phyloP scores from a whole-genome alignment of 441 rosid species.

The Codiaeum variegatum region DNA sequence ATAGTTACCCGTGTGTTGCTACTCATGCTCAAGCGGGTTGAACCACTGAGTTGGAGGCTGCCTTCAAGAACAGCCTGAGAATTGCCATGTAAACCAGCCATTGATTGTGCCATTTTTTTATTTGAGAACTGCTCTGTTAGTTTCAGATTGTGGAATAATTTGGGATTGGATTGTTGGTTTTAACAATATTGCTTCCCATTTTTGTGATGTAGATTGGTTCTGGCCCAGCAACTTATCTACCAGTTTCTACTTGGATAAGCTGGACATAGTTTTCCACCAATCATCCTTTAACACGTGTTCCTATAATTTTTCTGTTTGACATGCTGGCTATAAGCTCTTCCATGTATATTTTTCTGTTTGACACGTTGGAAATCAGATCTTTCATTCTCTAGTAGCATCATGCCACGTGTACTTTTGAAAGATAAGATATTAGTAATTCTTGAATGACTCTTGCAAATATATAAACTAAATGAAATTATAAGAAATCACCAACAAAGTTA shows the following conservation, averaged over 20 bases:
- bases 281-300: slow-evolving; percentile 23
- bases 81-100: slow-evolving; percentile 63
- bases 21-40: slow-evolving; percentile 43
- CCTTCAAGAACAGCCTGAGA: slow-evolving; percentile 67
- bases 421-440: background rate
- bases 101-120: slow-evolving; percentile 58
- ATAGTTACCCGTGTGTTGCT: slow-evolving; percentile 27
- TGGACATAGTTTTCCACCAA: slow-evolving; percentile 39
- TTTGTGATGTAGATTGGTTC: slow-evolving; percentile 45
- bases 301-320: slow-evolving; percentile 22
- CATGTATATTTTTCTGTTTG: slow-evolving; percentile 14
- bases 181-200: slow-evolving; percentile 1
- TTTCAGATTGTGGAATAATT: slow-evolving; percentile 9
- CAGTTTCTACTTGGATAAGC: slow-evolving; percentile 41
- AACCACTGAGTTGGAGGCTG: slow-evolving; percentile 58
- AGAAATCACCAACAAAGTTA: too few relatives aligned
- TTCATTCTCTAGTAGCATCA: background rate
- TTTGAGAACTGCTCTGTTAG: background rate
- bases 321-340: slow-evolving; percentile 34
- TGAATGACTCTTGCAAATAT: too few relatives aligned
- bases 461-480: too few relatives aligned
- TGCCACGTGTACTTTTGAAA: slow-evolving; percentile 31
- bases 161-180: slow-evolving; percentile 1
- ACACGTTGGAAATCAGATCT: slow-evolving; percentile 41
- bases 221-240: slow-evolving; percentile 54